phyloP scores from a whole-genome alignment of 2,329 filamentous ascomycete species.

The Colletotrichum cordylinicola region DNA sequence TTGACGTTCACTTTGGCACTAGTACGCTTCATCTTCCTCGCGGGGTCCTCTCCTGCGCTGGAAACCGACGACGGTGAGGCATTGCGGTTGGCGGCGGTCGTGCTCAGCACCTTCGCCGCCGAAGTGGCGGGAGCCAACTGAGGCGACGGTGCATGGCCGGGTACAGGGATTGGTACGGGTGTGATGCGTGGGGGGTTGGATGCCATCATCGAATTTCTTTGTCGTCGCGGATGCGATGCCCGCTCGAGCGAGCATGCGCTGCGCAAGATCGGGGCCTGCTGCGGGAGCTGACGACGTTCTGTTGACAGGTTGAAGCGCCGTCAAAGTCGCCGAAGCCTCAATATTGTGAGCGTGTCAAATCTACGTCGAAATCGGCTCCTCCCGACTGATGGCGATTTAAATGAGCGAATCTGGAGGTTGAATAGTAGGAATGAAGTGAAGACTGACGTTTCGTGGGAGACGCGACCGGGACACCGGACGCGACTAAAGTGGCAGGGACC shows the following conservation, averaged over 20 bases:
- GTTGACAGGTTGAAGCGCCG: fast-evolving
- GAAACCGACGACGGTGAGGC: not conserved
- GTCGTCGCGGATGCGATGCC: not conserved
- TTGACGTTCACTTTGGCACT: not conserved
- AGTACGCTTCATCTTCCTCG: slow-evolving; percentile 15
- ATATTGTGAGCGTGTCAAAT: not conserved
- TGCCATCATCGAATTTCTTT: not conserved
- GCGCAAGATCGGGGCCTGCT: not conserved
- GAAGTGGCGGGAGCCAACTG: not conserved
- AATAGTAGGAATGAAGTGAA: not conserved
- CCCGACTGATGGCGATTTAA: not conserved
- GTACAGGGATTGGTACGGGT: not conserved
- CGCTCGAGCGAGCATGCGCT: not conserved
- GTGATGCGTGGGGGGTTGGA: not conserved
- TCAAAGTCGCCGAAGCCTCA: not conserved
- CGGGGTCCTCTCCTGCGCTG: not conserved
- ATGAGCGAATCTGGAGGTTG: not conserved
- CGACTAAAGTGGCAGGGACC: not conserved
- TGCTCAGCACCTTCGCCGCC: not conserved
- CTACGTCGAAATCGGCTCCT: not conserved
- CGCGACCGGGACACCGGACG: not conserved
- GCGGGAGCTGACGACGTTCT: not conserved
- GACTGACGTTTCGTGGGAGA: not conserved
- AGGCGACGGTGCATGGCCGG: not conserved
- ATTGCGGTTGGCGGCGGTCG: not conserved